Evolutionary conservation across 2,329 filamentous ascomycete species (phyloP).

Genomic region (Claviceps purpurea): DNA sequence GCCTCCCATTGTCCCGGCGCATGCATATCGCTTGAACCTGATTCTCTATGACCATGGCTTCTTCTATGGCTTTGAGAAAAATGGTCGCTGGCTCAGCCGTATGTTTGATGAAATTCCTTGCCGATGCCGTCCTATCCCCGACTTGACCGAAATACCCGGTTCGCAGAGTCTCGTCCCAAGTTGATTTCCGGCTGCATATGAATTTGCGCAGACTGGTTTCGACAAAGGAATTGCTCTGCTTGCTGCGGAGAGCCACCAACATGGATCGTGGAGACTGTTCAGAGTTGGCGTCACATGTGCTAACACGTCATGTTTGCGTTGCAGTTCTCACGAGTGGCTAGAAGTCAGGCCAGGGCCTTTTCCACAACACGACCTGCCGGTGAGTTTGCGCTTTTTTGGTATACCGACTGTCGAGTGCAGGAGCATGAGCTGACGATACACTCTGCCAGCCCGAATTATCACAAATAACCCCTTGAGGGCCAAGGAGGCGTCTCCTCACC

Average conservation of each 20-base stretch:
- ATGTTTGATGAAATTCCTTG: conserved; percentile 19
- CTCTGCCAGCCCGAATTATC: conserved; percentile 60
- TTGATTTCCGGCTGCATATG: background rate
- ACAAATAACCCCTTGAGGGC: conserved; percentile 76
- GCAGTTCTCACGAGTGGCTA: conserved; percentile 50
- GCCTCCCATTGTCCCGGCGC: conserved; percentile 10
- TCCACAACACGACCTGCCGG: conserved; percentile 73
- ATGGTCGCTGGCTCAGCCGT: conserved; percentile 43
- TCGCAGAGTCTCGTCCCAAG: background rate
- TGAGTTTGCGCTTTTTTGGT: conserved; percentile 27
- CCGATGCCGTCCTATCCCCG: conserved; percentile 6
- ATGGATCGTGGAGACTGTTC: no score
- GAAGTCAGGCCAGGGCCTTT: conserved; percentile 62
- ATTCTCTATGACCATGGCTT: conserved; percentile 35
- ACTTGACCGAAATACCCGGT: background rate
- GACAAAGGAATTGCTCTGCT: no score
- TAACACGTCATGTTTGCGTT: background rate
- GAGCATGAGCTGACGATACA: background rate
- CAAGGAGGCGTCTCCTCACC: conserved; percentile 79
- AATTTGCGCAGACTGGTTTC: no score
- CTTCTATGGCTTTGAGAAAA: conserved; percentile 51
- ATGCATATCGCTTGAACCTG: conserved; percentile 19
- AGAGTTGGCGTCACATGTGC: background rate
- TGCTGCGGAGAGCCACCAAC: no score
- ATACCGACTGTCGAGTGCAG: background rate